These are phyloP conservation scores for Odontarrhena argentea DNA, from an alignment of 345 rosid genomes.

Conservation along the genomic window DNA sequence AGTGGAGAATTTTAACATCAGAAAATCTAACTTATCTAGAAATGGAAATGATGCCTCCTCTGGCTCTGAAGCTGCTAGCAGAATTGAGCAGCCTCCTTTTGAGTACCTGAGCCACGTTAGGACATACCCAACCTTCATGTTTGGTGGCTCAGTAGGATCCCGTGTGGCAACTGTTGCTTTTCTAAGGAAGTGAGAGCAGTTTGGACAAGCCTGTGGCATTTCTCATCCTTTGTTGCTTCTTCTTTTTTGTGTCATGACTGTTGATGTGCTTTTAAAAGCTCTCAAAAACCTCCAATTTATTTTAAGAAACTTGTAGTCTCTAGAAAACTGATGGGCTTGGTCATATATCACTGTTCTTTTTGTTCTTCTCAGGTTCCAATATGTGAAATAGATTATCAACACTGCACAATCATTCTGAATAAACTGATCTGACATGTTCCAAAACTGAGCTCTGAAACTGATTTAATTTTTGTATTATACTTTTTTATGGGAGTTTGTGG, in stretches of 20 bases:
- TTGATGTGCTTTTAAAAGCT: conserved; percentile 22
- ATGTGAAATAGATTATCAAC: no score
- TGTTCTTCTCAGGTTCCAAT: neutral
- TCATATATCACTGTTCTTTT: conserved; percentile 1
- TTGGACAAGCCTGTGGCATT: conserved; percentile 1
- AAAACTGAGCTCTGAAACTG: no score
- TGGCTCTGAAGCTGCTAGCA: conserved; percentile 45
- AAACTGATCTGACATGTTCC: no score
- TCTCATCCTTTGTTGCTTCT: neutral
- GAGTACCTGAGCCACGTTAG: conserved; percentile 77
- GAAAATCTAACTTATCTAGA: conserved; percentile 44
- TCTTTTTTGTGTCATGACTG: conserved; percentile 3
- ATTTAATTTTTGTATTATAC: no score
- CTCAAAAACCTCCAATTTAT: conserved; percentile 13
- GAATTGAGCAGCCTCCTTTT: conserved; percentile 48
- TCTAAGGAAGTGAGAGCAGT: conserved; percentile 53
- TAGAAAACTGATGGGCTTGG: conserved; percentile 14
- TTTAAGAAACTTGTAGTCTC: conserved; percentile 3
- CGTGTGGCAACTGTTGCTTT: conserved; percentile 96
- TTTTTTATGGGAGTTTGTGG: no score
- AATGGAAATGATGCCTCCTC: conserved; percentile 34
- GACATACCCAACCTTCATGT: conserved; percentile 84
- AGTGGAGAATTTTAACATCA: conserved; percentile 65
- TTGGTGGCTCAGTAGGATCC: conserved; percentile 84
- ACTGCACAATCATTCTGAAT: no score